These are phyloP conservation scores for Penicillium janthinellum DNA, from an alignment of 2,329 filamentous ascomycete genomes.

Conservation along the genomic window DNA sequence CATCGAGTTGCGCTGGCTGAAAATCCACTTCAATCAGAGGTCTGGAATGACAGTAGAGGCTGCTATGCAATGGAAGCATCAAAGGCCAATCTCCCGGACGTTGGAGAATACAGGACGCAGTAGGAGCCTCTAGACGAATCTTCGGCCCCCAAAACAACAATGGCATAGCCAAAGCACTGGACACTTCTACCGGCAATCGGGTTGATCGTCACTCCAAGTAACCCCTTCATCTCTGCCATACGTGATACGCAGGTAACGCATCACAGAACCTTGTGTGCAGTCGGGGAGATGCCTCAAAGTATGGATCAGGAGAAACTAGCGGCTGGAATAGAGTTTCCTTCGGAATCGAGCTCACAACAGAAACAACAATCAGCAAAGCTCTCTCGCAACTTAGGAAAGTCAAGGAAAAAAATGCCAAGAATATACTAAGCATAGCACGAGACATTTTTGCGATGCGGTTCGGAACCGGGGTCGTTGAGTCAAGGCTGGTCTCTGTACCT, in stretches of 20 bases:
- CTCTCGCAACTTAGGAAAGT: background rate
- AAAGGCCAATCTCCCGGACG: background rate
- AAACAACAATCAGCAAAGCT: background rate
- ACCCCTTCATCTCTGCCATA: constrained; percentile 22
- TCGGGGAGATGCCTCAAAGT: constrained; percentile 1
- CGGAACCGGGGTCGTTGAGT: constrained; percentile 1
- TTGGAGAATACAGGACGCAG: background rate
- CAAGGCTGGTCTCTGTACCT: constrained; percentile 3
- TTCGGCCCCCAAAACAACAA: background rate
- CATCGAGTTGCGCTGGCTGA: constrained; percentile 12
- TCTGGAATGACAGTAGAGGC: constrained; percentile 14
- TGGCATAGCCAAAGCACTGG: constrained; percentile 4
- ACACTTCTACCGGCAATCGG: constrained; percentile 12
- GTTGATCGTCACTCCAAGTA: constrained; percentile 17
- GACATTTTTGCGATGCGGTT: background rate
- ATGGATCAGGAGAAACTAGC: constrained; percentile 3
- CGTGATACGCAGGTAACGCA: constrained; percentile 21
- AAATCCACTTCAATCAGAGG: constrained; percentile 16
- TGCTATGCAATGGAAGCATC: constrained; percentile 12
- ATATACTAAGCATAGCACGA: background rate
- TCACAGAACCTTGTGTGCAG: constrained; percentile 24
- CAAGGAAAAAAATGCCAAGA: background rate
- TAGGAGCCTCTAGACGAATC: background rate
- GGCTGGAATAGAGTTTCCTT: background rate
- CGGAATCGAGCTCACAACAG: background rate